A percentile compares a stretch with the other conserved stretches of the same genome.
phyloP scores from a whole-genome alignment of 1,139 yeast genomes.

The Schwanniomyces etchellsii region DNA sequence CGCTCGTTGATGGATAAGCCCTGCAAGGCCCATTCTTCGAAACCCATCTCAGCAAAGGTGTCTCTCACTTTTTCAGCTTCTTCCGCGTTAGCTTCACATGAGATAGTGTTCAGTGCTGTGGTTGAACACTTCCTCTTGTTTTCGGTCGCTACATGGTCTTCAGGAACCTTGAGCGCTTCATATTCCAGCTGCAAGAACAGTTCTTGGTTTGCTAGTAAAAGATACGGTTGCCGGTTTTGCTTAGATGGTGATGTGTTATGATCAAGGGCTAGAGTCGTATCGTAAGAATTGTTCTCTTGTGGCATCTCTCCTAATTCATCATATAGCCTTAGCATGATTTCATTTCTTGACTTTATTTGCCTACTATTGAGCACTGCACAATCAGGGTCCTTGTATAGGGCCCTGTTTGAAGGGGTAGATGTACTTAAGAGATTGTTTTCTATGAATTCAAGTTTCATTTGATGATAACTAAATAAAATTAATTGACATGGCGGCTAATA shows the following conservation, averaged over 20 bases:
- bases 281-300: slow-evolving; percentile 4
- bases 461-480: too few relatives aligned
- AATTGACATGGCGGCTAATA: too few relatives aligned
- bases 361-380: background rate
- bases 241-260: slow-evolving; percentile 3
- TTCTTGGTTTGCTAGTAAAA: too few relatives aligned
- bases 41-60: slow-evolving; percentile 3
- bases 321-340: background rate
- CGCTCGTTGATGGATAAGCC: slow-evolving; percentile 4
- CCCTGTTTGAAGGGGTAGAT: background rate
- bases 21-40: slow-evolving; percentile 3
- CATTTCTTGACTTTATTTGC: background rate
- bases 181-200: too few relatives aligned
- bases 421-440: too few relatives aligned
- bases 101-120: background rate
- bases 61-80: slow-evolving; percentile 2
- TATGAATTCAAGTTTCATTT: too few relatives aligned
- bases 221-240: slow-evolving; percentile 4
- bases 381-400: background rate
- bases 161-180: background rate
- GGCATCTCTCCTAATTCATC: slow-evolving; percentile 1
- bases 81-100: background rate
- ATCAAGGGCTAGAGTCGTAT: slow-evolving; percentile 5
- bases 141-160: background rate
- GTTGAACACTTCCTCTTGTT: background rate